These are phyloP conservation scores for Coniferiporia weirii DNA, from an alignment of 1,284 basidiomycete genomes.

Conservation along the genomic window DNA sequence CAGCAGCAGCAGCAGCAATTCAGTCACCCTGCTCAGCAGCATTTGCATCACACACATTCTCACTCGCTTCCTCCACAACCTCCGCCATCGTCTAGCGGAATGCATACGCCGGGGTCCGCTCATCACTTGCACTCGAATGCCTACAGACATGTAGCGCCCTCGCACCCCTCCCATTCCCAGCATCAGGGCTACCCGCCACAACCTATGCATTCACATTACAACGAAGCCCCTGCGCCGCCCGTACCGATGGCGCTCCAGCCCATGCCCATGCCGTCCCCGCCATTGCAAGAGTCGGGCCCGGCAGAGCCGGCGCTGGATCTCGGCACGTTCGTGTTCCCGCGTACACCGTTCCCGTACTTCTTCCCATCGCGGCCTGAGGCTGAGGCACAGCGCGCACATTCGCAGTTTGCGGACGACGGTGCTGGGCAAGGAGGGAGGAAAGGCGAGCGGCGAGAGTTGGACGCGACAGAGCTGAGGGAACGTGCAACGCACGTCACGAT, in stretches of 20 bases:
- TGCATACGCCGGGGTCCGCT: not conserved
- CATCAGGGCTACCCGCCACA: slow-evolving; percentile 2
- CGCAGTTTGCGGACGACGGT: not conserved
- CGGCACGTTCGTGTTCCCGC: slow-evolving; percentile 50
- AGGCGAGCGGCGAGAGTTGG: slow-evolving; percentile 26
- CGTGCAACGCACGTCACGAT: slow-evolving; percentile 57
- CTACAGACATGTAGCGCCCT: not conserved
- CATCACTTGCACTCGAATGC: slow-evolving; percentile 3
- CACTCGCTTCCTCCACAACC: slow-evolving; percentile 9
- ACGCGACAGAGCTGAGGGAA: slow-evolving; percentile 26
- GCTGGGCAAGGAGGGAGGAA: slow-evolving; percentile 24
- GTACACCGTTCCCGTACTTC: slow-evolving; percentile 37
- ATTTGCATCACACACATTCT: slow-evolving; percentile 5
- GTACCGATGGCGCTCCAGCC: slow-evolving; percentile 16
- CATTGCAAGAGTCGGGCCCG: not conserved
- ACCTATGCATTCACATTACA: slow-evolving; percentile 3
- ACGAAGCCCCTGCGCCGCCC: slow-evolving; percentile 9
- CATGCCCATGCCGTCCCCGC: not conserved
- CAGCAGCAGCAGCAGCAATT: slow-evolving; percentile 12
- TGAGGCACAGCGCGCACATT: not conserved
- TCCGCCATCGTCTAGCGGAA: slow-evolving; percentile 2
- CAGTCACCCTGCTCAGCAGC: not conserved
- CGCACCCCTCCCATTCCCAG: slow-evolving; percentile 4
- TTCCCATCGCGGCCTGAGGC: slow-evolving; percentile 23
- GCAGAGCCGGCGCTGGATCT: slow-evolving; percentile 36